A percentile compares a stretch with the other conserved stretches of the same genome.
These are phyloP conservation scores for Lachancea kluyveri DNA, from an alignment of 805 yeast genomes.

Conservation along the genomic window DNA sequence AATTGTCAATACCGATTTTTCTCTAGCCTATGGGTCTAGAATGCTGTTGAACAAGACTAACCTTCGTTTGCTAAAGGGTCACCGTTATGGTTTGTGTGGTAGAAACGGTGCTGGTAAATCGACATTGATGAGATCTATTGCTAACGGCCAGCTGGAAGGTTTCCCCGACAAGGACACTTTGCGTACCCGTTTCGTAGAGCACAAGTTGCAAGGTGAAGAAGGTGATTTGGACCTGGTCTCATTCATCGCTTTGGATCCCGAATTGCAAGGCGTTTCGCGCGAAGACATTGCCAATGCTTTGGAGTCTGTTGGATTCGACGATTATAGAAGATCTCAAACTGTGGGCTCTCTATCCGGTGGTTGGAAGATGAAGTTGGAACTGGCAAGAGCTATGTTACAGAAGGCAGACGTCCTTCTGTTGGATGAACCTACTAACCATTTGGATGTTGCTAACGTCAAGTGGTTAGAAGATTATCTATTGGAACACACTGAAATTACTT, in stretches of 20 bases:
- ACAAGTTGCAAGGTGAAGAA: constrained; percentile 90
- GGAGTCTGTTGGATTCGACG: constrained; percentile 84
- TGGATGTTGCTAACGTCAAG: constrained; percentile 88
- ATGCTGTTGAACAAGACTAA: constrained; percentile 93
- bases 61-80: constrained; percentile 84
- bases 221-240: constrained; percentile 83
- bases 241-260: constrained; percentile 87
- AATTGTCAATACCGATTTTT: constrained; percentile 90
- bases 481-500: constrained; percentile 80
- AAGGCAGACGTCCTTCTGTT: constrained; percentile 89
- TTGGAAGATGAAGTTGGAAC: constrained; percentile 98
- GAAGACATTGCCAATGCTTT: constrained; percentile 74
- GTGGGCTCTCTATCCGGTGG: constrained; percentile 97
- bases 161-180: constrained; percentile 86
- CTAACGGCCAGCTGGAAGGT: constrained; percentile 95
- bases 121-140: constrained; percentile 92
- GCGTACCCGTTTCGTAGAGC: constrained; percentile 95
- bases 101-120: constrained; percentile 99
- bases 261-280: constrained; percentile 53
- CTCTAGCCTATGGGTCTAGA: constrained; percentile 95
- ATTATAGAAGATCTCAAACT: constrained; percentile 79
- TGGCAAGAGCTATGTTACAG: constrained; percentile 98
- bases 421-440: constrained; percentile 98
- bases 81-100: constrained; percentile 96
- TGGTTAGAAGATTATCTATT: constrained; percentile 90